A percentile compares a stretch with the other conserved stretches of the same genome.
Conservation (phyloP, 345 rosid genomes). For the Gossypium thurberi region DNA sequence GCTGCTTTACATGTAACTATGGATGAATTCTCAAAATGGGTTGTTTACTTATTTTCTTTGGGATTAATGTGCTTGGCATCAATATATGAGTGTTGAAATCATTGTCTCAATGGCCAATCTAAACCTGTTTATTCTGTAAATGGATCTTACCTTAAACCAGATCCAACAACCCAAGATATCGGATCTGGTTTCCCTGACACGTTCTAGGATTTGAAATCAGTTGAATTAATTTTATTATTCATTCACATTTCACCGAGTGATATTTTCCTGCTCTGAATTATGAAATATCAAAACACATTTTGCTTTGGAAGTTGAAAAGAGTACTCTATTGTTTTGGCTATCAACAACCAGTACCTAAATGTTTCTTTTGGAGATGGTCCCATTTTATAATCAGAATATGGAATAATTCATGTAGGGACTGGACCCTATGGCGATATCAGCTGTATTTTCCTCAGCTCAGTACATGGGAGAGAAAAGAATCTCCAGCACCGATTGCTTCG, state of each 20-base stretch:
- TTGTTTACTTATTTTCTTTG: neutral
- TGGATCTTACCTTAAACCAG: conserved; percentile 10
- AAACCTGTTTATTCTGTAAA: neutral
- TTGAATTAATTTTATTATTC: neutral
- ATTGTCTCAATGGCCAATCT: neutral
- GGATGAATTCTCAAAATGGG: neutral
- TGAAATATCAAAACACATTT: neutral
- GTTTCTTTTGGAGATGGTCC: neutral
- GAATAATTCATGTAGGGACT: conserved; percentile 52
- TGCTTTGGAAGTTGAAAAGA: neutral
- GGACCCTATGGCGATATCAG: conserved; percentile 81
- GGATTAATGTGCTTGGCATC: neutral
- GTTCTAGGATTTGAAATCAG: neutral
- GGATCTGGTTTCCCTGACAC: conserved; percentile 31
- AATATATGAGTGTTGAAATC: neutral
- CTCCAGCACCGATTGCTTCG: conserved; percentile 61
- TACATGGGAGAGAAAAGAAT: conserved; percentile 80
- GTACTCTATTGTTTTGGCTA: neutral
- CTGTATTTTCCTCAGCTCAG: conserved; percentile 70
- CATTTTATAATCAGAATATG: conserved; percentile 6
- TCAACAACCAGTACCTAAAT: neutral
- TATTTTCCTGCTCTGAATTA: neutral
- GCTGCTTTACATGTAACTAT: neutral
- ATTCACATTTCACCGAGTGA: neutral
- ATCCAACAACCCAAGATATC: conserved; percentile 27